Evolutionary conservation across 116 monocot genomes (phyloP).

Genomic region (Papilionanthe hybrid): DNA sequence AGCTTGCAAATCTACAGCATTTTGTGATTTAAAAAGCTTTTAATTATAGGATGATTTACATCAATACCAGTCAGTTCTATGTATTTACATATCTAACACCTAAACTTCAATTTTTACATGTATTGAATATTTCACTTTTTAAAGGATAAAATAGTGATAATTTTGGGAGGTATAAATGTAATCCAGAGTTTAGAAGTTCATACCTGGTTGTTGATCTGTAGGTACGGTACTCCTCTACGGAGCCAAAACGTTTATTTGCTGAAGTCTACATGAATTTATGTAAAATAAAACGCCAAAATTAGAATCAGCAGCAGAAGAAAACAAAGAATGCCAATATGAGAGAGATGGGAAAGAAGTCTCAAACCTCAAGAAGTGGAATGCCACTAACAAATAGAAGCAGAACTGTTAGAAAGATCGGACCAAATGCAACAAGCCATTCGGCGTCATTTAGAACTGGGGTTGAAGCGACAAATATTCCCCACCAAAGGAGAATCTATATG

Average conservation of each 20-base stretch:
- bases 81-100: no score
- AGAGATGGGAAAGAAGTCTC: not conserved
- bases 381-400: conserved; percentile 80
- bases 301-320: no score
- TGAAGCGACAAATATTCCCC: conserved; percentile 78
- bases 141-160: no score
- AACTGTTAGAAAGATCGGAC: conserved; percentile 62
- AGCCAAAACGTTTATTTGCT: conserved; percentile 53
- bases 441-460: conserved; percentile 61
- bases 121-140: no score
- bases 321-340: no score
- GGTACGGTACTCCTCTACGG: conserved; percentile 37
- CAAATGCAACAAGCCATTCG: conserved; percentile 65
- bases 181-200: not conserved
- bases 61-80: no score
- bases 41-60: no score
- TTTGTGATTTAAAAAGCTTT: no score
- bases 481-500: conserved; percentile 77
- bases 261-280: conserved; percentile 37
- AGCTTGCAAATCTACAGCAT: no score
- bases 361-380: conserved; percentile 86
- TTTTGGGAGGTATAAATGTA: no score
- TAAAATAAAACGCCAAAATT: no score
- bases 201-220: conserved; percentile 80
- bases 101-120: no score